Evolutionary conservation across 768 basidiomycete species (phyloP).

Genomic region (Kwoniella pini): DNA sequence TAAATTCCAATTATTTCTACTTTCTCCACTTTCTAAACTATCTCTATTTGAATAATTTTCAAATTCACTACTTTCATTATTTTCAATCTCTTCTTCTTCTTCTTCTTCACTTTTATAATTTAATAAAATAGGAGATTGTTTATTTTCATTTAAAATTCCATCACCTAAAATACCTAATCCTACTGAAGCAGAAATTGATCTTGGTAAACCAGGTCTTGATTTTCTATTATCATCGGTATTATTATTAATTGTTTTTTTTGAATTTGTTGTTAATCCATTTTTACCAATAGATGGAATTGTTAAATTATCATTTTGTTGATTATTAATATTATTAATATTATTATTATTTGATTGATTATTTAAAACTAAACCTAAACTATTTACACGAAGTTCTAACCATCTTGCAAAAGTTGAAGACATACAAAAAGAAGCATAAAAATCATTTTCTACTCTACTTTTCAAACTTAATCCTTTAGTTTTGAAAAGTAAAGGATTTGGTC

Average conservation of each 20-base stretch:
- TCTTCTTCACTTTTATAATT: slow-evolving; percentile 8
- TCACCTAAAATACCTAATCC: slow-evolving; percentile 18
- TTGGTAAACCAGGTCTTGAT: slow-evolving; percentile 11
- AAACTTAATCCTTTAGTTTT: slow-evolving; percentile 46
- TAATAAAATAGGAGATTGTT: slow-evolving; percentile 2
- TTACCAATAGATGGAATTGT: neutral
- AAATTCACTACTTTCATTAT: slow-evolving; percentile 10
- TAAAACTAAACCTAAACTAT: slow-evolving; percentile 31
- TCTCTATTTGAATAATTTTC: neutral
- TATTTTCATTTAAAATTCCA: neutral
- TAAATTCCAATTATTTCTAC: neutral
- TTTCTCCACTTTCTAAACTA: neutral
- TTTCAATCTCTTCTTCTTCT: neutral
- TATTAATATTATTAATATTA: too few species aligned
- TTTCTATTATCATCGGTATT: neutral
- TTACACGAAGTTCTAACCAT: slow-evolving; percentile 38
- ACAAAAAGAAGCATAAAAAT: slow-evolving; percentile 53
- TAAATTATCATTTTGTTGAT: too few species aligned
- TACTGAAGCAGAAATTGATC: slow-evolving; percentile 16
- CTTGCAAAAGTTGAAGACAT: slow-evolving; percentile 49
- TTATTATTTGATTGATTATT: slow-evolving; percentile 9
- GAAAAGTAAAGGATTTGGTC: slow-evolving; percentile 52
- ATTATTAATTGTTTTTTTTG: neutral
- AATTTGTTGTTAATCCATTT: neutral
- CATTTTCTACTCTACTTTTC: slow-evolving; percentile 49